Conservation (phyloP, 805 yeast species). For the Saturnispora sekii region DNA sequence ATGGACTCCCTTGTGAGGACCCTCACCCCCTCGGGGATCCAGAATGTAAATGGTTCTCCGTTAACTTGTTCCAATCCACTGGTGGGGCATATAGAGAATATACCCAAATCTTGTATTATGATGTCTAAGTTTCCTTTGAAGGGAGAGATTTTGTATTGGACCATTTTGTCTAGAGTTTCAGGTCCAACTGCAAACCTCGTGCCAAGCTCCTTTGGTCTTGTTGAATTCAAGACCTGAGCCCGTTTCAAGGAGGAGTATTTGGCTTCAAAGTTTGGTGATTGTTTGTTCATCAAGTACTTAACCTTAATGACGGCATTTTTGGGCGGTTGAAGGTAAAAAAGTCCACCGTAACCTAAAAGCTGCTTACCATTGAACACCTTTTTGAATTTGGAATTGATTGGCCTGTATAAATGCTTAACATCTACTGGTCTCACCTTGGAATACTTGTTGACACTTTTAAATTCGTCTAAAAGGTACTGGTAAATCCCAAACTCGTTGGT, state of each 20-base stretch:
- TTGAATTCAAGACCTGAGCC: constrained; percentile 22
- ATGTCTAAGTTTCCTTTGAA: constrained; percentile 58
- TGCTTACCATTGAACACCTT: constrained; percentile 18
- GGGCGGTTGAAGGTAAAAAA: constrained; percentile 51
- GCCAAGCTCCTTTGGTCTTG: constrained; percentile 20
- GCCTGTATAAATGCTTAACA: not conserved
- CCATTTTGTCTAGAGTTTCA: constrained; percentile 25
- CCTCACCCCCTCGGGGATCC: constrained; percentile 47
- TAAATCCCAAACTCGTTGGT: constrained; percentile 13
- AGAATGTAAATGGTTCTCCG: constrained; percentile 33
- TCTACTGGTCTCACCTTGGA: constrained; percentile 3
- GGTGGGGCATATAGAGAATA: constrained; percentile 49
- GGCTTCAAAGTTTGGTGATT: constrained; percentile 33
- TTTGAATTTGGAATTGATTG: constrained; percentile 1
- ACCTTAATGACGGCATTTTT: constrained; percentile 37
- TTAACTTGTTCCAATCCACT: constrained; percentile 26
- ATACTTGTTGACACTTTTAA: not conserved
- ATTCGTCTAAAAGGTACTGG: constrained; percentile 17
- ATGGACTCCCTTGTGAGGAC: constrained; percentile 38
- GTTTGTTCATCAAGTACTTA: constrained; percentile 24
- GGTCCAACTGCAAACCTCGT: constrained; percentile 15
- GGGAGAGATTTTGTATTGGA: constrained; percentile 54
- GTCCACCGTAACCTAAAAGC: constrained; percentile 45
- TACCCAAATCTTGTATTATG: constrained; percentile 58
- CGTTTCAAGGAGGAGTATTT: constrained; percentile 26